Base-by-base conservation (phyloP, 2,329 filamentous ascomycete genomes). In the Venturia aucupariae region DNA sequence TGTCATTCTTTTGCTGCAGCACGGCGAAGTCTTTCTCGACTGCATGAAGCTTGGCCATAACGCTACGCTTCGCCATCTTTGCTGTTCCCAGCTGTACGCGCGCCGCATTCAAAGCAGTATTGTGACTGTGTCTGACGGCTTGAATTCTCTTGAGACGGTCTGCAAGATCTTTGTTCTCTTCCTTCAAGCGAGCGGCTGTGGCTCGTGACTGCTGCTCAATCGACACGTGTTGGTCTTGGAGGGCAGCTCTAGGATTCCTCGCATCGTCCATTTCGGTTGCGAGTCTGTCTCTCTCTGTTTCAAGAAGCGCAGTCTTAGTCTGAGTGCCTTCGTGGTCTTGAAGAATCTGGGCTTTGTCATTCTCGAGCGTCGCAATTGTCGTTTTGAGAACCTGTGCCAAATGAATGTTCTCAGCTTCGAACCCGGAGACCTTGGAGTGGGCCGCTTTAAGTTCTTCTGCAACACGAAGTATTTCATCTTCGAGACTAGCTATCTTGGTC, bases 1-100 rank as follows among this genome's bases (percentile, higher is more conserved):
- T 46, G n/a, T 7, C 4, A 2, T 41, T 63, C 22, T 57, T 46
- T 3, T 24, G n/a, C 19, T 27, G 24, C 62, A 63, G 19, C n/a
- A 51, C 19, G 22, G 62, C 46, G 10, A 63, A 38, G 19, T 63
- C 62, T 42, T 63, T 63, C 24, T 63, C 48, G 1, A 48, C 62
- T 44, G n/a, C 19, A 8, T 17, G 57, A n/a, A 63, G 51, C 48
- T 63, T 63, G 38, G 22, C 51, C 32, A 54, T 30, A 11, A 63
- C 32, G 19, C 41, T 57, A 17, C 62, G 46, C 38, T 63, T 57
- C 17, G 62, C 46, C 62, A 63, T 63, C 32, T 57, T 63, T 13
- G 48, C 24, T 4, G 62, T 51, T 10, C 62, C 62, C 46, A 63
- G 19, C 15, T 48, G 62, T 4, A 55, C 48, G 4, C 48, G 46